These are phyloP conservation scores for Anthracocystis setariae DNA, from an alignment of 1,284 basidiomycete genomes.

Conservation along the genomic window DNA sequence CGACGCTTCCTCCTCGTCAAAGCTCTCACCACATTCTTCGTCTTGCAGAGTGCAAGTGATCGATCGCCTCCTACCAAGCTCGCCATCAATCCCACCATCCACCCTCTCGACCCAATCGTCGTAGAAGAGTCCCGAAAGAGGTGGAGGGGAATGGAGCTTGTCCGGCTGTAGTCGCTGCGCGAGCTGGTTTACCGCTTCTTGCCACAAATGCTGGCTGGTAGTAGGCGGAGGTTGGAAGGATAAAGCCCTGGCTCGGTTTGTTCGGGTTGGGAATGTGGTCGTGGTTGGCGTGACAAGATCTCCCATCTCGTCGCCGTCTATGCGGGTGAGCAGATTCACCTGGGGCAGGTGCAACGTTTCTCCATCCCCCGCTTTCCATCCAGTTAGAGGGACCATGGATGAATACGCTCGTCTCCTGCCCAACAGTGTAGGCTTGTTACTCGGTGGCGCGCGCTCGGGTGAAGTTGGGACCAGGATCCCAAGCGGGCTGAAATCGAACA, in stretches of 20 bases:
- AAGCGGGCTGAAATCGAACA: conserved; percentile 26
- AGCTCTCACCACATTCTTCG: no score
- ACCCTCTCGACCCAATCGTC: conserved; percentile 26
- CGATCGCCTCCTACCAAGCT: conserved; percentile 21
- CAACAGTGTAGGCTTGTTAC: background rate
- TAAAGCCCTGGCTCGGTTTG: conserved; percentile 11
- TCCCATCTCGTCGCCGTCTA: background rate
- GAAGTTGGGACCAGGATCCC: conserved; percentile 22
- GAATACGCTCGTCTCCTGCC: conserved; percentile 23
- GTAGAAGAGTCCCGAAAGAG: conserved; percentile 26
- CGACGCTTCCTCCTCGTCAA: no score
- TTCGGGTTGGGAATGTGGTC: conserved; percentile 11
- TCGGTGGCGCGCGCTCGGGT: background rate
- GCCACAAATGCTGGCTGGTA: conserved; percentile 12
- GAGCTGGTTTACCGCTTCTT: conserved; percentile 21
- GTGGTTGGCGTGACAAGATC: conserved; percentile 26
- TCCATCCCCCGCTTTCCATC: conserved; percentile 26
- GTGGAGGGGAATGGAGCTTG: conserved; percentile 1
- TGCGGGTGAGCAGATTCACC: conserved; percentile 6
- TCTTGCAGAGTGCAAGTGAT: background rate
- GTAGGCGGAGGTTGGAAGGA: conserved; percentile 13
- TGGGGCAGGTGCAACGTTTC: conserved; percentile 13
- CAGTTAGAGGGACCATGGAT: conserved; percentile 31
- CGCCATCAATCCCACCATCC: conserved; percentile 19
- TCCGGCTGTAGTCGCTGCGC: background rate